phyloP scores from a whole-genome alignment of 352 stramenopile genomes.

The Globisporangium lucens region DNA sequence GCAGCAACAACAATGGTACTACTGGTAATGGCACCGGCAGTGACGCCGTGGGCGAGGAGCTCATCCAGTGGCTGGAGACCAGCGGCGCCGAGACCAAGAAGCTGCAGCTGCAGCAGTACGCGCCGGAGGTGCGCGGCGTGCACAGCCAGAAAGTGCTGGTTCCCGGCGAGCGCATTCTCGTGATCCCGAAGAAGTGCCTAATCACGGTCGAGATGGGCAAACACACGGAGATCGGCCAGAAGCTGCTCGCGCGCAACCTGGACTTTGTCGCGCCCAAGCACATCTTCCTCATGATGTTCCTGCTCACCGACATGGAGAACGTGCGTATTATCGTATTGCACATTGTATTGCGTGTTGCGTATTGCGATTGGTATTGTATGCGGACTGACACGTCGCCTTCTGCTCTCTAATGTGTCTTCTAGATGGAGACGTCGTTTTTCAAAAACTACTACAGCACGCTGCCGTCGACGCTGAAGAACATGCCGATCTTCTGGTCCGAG shows the following conservation, averaged over 20 bases:
- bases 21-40: constrained; percentile 15
- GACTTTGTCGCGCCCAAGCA: constrained; percentile 99
- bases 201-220: constrained; percentile 99
- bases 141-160: constrained; percentile 87
- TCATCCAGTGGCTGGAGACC: constrained; percentile 74
- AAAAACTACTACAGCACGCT: constrained; percentile 98
- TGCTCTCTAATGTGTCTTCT: background rate
- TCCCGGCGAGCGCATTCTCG: constrained; percentile 86
- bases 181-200: constrained; percentile 94
- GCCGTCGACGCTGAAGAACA: constrained; percentile 93
- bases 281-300: constrained; percentile 99
- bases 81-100: constrained; percentile 78
- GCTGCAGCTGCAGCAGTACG: constrained; percentile 84
- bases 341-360: background rate
- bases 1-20: background rate
- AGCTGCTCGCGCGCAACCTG: constrained; percentile 90
- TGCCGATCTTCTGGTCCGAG: constrained; percentile 99
- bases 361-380: background rate
- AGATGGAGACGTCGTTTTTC: constrained; percentile 82
- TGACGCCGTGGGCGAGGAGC: constrained; percentile 55
- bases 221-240: constrained; percentile 92
- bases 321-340: constrained; percentile 22
- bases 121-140: constrained; percentile 90
- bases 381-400: background rate
- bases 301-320: constrained; percentile 96